These are phyloP conservation scores for Neurospora sp. DNA, from an alignment of 2,329 filamentous ascomycete species.

Conservation along the genomic window DNA sequence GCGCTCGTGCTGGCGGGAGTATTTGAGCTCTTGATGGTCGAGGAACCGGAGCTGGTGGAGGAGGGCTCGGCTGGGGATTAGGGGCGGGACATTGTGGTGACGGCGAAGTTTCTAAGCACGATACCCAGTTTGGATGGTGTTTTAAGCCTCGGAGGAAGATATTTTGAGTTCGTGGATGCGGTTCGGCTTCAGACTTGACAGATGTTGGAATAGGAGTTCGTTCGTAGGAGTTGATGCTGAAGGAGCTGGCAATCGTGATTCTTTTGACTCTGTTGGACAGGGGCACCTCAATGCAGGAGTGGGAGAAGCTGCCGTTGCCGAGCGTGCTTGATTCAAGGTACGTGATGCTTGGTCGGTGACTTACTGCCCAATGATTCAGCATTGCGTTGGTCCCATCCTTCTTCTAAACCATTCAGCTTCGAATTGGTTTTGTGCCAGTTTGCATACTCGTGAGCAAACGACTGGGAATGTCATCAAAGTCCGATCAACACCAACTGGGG, in stretches of 20 bases:
- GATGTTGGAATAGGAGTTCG: background rate
- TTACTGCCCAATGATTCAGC: background rate
- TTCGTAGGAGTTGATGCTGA: background rate
- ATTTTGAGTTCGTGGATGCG: background rate
- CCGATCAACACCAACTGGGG: background rate
- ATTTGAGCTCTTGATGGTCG: background rate
- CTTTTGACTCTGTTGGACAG: background rate
- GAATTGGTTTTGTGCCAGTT: background rate
- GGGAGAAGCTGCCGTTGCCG: background rate
- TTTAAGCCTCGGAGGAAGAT: background rate
- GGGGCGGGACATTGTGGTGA: background rate
- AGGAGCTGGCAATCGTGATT: background rate
- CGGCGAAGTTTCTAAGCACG: rapidly evolving
- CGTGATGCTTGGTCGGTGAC: background rate
- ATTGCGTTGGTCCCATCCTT: background rate
- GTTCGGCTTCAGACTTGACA: background rate
- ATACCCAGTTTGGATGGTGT: background rate
- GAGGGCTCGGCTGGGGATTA: background rate
- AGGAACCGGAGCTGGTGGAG: background rate
- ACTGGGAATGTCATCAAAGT: background rate
- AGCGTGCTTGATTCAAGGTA: background rate
- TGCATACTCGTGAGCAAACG: background rate
- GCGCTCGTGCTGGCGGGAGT: background rate
- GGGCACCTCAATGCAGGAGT: background rate
- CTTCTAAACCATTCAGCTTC: background rate